Evolutionary conservation across 192 early-diverging fungal genomes (phyloP).

Genomic region (Coemansia sp.): DNA sequence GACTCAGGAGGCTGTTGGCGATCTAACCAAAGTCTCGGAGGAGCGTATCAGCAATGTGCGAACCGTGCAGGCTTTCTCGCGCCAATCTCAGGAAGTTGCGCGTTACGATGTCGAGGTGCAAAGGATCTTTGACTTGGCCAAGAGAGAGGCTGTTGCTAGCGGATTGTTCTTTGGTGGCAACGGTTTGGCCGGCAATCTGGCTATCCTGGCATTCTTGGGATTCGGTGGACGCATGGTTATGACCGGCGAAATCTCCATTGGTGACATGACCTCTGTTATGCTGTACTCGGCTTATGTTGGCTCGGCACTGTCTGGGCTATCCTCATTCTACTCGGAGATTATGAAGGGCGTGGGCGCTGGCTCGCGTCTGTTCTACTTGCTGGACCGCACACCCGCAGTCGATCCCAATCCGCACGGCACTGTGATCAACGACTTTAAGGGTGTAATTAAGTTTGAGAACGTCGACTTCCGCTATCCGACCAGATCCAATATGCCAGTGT

Average conservation of each 20-base stretch:
- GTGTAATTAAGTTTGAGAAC: constrained; percentile 57
- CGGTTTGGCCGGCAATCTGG: constrained; percentile 63
- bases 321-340: constrained; percentile 70
- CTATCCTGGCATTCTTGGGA: constrained; percentile 63
- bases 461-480: constrained; percentile 69
- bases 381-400: constrained; percentile 53
- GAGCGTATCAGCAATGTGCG: constrained; percentile 59
- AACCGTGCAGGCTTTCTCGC: constrained; percentile 56
- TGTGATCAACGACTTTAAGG: constrained; percentile 28
- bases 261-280: constrained; percentile 69
- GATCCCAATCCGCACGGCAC: constrained; percentile 28
- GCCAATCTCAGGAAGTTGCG: constrained; percentile 37
- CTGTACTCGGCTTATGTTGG: constrained; percentile 70
- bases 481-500: constrained; percentile 57
- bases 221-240: constrained; percentile 67
- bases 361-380: constrained; percentile 59
- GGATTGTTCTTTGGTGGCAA: constrained; percentile 65
- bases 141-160: constrained; percentile 57
- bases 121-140: constrained; percentile 45
- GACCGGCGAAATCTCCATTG: constrained; percentile 59
- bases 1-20: constrained; percentile 66
- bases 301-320: constrained; percentile 55
- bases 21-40: constrained; percentile 67
- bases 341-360: constrained; percentile 70
- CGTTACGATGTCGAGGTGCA: constrained; percentile 43